These are phyloP conservation scores for Mangifera indica DNA, from an alignment of 345 rosid species.

Conservation along the genomic window DNA sequence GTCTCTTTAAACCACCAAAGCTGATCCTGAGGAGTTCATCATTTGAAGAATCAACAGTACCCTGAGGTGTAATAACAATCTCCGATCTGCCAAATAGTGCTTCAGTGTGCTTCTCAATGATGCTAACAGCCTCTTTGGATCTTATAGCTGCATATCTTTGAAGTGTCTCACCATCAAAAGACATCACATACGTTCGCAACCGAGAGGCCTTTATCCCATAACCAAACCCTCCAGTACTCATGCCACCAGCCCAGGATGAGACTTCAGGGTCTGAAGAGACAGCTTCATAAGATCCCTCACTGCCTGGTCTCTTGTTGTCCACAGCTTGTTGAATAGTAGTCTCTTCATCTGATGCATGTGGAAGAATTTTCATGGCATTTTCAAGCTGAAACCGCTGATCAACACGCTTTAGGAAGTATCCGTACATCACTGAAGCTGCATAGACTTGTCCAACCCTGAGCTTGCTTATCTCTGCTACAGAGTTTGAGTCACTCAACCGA, in stretches of 20 bases:
- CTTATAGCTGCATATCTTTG: constrained; percentile 89
- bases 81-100: constrained; percentile 93
- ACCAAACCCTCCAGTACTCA: constrained; percentile 57
- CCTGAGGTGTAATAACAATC: constrained; percentile 63
- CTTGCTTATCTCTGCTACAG: constrained; percentile 78
- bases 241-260: constrained; percentile 52
- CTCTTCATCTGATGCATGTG: constrained; percentile 40
- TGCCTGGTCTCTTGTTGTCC: constrained; percentile 33
- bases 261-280: constrained; percentile 62
- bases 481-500: constrained; percentile 50
- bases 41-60: constrained; percentile 68
- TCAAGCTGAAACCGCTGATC: constrained; percentile 97
- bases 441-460: constrained; percentile 95
- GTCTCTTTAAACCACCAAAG: constrained; percentile 84
- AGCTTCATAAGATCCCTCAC: constrained; percentile 32
- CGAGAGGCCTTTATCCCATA: constrained; percentile 59
- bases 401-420: constrained; percentile 88
- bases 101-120: constrained; percentile 96
- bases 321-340: constrained; percentile 28
- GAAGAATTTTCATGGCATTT: constrained; percentile 86
- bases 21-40: constrained; percentile 78
- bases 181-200: constrained; percentile 79
- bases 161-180: constrained; percentile 90
- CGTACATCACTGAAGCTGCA: constrained; percentile 98
- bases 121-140: constrained; percentile 85